Evolutionary conservation across 164 flowering plant genomes (phyloP).

Genomic region (Tetrastigma voinierianum): DNA sequence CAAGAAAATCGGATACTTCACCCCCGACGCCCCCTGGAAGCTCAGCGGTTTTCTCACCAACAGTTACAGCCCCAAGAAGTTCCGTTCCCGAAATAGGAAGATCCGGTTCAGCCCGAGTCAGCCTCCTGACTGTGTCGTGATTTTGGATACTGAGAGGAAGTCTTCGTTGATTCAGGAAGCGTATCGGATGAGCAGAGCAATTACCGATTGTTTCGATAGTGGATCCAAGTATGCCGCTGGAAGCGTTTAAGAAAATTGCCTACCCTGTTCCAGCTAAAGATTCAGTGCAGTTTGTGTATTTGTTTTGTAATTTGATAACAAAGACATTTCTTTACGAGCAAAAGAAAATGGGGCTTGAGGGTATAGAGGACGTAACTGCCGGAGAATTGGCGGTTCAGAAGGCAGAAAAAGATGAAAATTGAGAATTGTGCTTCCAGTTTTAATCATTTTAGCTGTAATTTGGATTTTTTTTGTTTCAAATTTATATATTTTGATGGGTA

Average conservation of each 20-base stretch:
- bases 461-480: too few relatives aligned
- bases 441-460: too few relatives aligned
- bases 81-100: conserved; percentile 57
- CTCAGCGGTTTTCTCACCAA: conserved; percentile 64
- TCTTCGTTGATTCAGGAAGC: conserved; percentile 53
- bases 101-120: conserved; percentile 33
- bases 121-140: conserved; percentile 59
- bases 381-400: neutral
- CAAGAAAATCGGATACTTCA: conserved; percentile 23
- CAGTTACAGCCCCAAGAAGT: conserved; percentile 55
- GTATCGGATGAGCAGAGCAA: conserved; percentile 30
- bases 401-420: neutral
- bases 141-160: conserved; percentile 57
- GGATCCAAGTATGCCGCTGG: conserved; percentile 49
- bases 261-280: conserved; percentile 68
- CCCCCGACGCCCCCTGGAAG: conserved; percentile 41
- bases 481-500: too few relatives aligned
- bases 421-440: neutral
- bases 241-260: conserved; percentile 38
- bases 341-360: conserved; percentile 17
- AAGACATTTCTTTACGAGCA: conserved; percentile 51
- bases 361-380: neutral
- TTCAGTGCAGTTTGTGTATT: conserved; percentile 60
- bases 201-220: conserved; percentile 62
- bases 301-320: conserved; percentile 71